Evolutionary conservation across 768 basidiomycete species (phyloP).

Genomic region (Mycena leptocephala): DNA sequence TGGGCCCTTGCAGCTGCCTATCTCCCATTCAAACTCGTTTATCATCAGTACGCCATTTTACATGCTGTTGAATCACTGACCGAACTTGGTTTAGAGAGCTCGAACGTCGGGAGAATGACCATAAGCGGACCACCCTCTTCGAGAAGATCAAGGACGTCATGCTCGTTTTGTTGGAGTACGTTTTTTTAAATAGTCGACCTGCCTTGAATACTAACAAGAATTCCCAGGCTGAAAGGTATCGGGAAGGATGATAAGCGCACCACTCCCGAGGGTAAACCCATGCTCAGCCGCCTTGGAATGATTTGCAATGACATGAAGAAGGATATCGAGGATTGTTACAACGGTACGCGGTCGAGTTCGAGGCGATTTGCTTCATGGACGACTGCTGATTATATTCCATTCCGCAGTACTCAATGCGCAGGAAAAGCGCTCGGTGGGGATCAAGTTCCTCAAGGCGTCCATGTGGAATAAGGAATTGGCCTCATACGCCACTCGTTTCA

Average conservation of each 20-base stretch:
- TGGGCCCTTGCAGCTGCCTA: slow-evolving; percentile 6
- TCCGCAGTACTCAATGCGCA: slow-evolving; percentile 14
- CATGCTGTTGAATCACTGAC: not conserved
- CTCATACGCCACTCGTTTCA: slow-evolving; percentile 10
- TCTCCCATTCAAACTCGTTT: slow-evolving; percentile 28
- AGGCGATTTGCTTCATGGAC: not conserved
- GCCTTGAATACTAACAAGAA: not conserved
- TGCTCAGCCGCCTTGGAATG: slow-evolving; percentile 18
- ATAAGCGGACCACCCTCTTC: slow-evolving; percentile 14
- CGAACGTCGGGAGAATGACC: slow-evolving; percentile 23
- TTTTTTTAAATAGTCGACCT: not conserved
- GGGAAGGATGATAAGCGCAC: slow-evolving; percentile 10
- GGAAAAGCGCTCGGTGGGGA: slow-evolving; percentile 14
- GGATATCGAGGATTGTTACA: slow-evolving; percentile 32
- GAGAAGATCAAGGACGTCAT: slow-evolving; percentile 29
- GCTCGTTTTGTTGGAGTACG: slow-evolving; percentile 24
- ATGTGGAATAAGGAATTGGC: slow-evolving; percentile 27
- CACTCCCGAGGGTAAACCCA: slow-evolving; percentile 17
- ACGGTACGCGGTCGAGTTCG: slow-evolving; percentile 1
- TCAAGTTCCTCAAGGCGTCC: slow-evolving; percentile 24
- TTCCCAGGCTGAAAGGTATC: slow-evolving; percentile 15
- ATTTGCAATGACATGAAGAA: slow-evolving; percentile 25
- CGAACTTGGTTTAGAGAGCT: slow-evolving; percentile 12
- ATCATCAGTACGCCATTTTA: slow-evolving; percentile 16
- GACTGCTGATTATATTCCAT: not conserved